Evolutionary conservation across 331 rosid genomes (phyloP), one percentile per base, ranked within the genome.

Genomic region (Phaseolus coccineus): DNA sequence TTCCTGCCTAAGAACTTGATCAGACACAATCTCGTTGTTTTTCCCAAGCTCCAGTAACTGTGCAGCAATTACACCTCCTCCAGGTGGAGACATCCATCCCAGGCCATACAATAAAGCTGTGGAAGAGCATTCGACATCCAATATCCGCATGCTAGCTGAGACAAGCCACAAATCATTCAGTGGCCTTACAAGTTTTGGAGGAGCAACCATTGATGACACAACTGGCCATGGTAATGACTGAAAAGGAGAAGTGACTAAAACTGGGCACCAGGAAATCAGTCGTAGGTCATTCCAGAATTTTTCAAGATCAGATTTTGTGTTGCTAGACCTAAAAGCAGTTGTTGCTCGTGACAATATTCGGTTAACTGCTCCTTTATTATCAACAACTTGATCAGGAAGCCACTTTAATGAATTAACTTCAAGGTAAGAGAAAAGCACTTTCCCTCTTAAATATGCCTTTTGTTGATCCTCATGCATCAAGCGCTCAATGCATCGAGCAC

Each of bases 11-110:
- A 95, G 92, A 73, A 91, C 93, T 88, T 91, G 94, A 85, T 95
- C 98, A 83, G 80, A 83, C 74, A 95, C 94, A 78, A 89, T 83
- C 87, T 95, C 98, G 46, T 89, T 95, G 82, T 95, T 93, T 88
- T 95, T 95, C 13, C 99, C 99, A 66, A 95, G 98, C 88, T 95
- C 99, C 55, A 95, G 94, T 77, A 95, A 85, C 73, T 95, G 99
- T n/a, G 99, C 91, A 58, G 99, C 99, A 83, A 95, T 95, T 87
- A 95, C 95, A 67, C 94, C 90, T 61, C 99, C 99, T 67, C 96
- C 91, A 30, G 98, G 99, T 15, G 96, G 92, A 76, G 92, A 85
- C 75, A 90, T 90, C 99, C 99, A 95, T 75, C 97, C 97, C 84
- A 95, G 83, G 82, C 91, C 71, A 81, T 87, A 85, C n/a, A 87